Percentiles rank a stretch among this genome's conserved stretches.
These are phyloP conservation scores for Diaporthe sp. DNA, from an alignment of 2,329 filamentous ascomycete species.

Conservation along the genomic window DNA sequence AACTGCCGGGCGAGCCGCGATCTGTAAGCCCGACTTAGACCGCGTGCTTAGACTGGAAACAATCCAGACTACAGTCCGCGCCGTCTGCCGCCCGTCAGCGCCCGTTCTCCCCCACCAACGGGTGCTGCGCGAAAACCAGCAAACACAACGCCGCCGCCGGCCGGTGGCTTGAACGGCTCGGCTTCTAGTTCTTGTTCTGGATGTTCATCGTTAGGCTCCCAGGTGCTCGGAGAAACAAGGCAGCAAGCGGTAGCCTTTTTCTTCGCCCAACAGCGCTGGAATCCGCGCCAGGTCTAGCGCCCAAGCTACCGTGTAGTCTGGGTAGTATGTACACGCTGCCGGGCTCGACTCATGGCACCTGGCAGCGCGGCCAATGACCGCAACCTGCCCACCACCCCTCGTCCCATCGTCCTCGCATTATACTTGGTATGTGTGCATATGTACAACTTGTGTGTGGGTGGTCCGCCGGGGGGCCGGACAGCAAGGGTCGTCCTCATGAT, in stretches of 20 bases:
- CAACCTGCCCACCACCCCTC: neutral
- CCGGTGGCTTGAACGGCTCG: neutral
- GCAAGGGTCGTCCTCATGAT: neutral
- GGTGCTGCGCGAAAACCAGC: neutral
- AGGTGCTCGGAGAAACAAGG: neutral
- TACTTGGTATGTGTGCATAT: neutral
- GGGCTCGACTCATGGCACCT: slow-evolving; percentile 14
- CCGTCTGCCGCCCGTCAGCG: neutral
- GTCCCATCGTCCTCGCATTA: neutral
- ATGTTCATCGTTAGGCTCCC: neutral
- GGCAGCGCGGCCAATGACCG: neutral
- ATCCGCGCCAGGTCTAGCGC: slow-evolving; percentile 23
- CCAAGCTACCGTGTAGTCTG: slow-evolving; percentile 4
- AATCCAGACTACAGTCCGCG: neutral
- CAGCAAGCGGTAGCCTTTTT: neutral
- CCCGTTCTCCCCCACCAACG: neutral
- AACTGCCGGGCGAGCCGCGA: slow-evolving; percentile 28
- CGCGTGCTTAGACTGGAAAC: neutral
- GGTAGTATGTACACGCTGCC: neutral
- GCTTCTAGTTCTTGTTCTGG: neutral
- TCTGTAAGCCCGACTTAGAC: slow-evolving; percentile 3
- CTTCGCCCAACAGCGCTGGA: slow-evolving; percentile 9
- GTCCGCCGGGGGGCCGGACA: neutral
- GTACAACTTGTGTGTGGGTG: neutral
- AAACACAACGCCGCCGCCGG: neutral